A percentile compares a stretch with the other conserved stretches of the same genome.
Conservation (phyloP, 2,329 filamentous ascomycete species). For the Periconia sp. region DNA sequence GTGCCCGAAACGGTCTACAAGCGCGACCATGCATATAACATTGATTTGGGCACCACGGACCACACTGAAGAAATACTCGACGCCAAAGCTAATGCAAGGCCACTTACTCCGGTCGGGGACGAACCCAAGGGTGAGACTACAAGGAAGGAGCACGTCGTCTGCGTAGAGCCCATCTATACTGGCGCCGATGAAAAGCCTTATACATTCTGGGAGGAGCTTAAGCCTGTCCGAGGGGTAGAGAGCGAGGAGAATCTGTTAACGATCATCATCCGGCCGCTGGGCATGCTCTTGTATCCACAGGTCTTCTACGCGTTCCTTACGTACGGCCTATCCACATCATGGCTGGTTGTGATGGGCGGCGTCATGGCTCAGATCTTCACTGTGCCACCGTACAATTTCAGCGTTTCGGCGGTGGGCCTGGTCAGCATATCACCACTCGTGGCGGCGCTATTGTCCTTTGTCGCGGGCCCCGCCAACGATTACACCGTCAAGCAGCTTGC, state of each 20-base stretch:
- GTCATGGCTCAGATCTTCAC: slow-evolving; percentile 31
- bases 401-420: slow-evolving; percentile 26
- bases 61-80: slow-evolving; percentile 23
- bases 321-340: slow-evolving; percentile 23
- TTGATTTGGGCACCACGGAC: slow-evolving; percentile 55
- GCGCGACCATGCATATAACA: slow-evolving; percentile 67
- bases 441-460: slow-evolving; percentile 74
- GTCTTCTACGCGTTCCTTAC: slow-evolving; percentile 30
- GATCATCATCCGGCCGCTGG: slow-evolving; percentile 32
- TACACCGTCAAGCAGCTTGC: slow-evolving; percentile 70
- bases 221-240: slow-evolving; percentile 19
- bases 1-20: slow-evolving; percentile 82
- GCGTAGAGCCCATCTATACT: slow-evolving; percentile 16
- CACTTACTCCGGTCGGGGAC: slow-evolving; percentile 4
- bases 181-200: slow-evolving; percentile 24
- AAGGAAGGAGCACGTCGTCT: slow-evolving; percentile 10
- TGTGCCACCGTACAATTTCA: slow-evolving; percentile 31
- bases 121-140: slow-evolving; percentile 12
- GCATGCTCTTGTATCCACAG: slow-evolving; percentile 34
- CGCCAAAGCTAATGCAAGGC: slow-evolving; percentile 1
- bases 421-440: slow-evolving; percentile 62
- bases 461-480: slow-evolving; percentile 74
- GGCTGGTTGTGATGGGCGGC: slow-evolving; percentile 28
- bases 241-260: slow-evolving; percentile 22
- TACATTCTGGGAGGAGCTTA: slow-evolving; percentile 21